Evolutionary conservation across 2,329 filamentous ascomycete genomes (phyloP).

Genomic region (Fusarium vanettenii): DNA sequence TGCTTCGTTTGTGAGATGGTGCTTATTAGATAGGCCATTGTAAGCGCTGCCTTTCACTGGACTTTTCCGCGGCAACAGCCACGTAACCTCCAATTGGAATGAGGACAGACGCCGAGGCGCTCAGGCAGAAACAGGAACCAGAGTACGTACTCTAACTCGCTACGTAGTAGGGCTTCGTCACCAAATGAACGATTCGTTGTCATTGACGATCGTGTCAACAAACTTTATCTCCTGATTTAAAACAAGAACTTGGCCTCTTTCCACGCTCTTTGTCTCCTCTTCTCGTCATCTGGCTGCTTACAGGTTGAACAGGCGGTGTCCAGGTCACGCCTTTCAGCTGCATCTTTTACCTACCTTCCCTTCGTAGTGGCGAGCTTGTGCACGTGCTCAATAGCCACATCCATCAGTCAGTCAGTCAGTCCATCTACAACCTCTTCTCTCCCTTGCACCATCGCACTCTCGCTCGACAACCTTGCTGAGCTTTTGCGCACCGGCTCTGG

Average conservation of each 20-base stretch:
- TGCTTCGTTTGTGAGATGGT: neutral
- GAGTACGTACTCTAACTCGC: constrained; percentile 29
- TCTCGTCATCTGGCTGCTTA: neutral
- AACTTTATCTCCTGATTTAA: constrained; percentile 7
- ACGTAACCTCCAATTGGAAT: neutral
- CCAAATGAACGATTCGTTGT: constrained; percentile 24
- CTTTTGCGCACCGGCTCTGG: neutral
- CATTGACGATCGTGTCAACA: constrained; percentile 28
- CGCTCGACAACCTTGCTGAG: constrained; percentile 2
- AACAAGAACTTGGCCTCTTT: neutral
- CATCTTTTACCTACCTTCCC: constrained; percentile 6
- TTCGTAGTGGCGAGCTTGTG: constrained; percentile 31
- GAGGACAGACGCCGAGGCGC: constrained; percentile 1
- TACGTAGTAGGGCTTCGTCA: constrained; percentile 20
- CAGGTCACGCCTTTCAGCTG: neutral
- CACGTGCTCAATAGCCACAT: constrained; percentile 28
- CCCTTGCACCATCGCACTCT: neutral
- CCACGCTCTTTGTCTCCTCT: neutral
- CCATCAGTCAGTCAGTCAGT: constrained; percentile 11
- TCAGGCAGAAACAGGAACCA: constrained; percentile 20
- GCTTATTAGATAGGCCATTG: neutral
- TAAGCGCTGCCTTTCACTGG: neutral
- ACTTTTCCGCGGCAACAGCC: neutral
- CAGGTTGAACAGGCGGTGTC: neutral
- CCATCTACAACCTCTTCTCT: constrained; percentile 9